Evolutionary conservation across 768 basidiomycete species (phyloP).

Genomic region (Tephrocybe sp.): DNA sequence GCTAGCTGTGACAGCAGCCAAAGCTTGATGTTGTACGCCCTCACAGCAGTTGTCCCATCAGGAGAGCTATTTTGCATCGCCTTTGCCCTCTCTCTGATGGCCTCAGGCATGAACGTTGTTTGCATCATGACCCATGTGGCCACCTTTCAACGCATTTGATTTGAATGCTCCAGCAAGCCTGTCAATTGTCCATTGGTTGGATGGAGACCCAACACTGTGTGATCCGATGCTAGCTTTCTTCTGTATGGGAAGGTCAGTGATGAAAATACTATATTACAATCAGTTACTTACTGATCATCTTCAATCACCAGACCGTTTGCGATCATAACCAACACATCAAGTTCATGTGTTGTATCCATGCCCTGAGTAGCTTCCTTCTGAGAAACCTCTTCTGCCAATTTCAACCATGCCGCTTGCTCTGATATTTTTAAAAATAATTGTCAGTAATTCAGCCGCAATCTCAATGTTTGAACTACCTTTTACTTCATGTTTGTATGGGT

Average conservation of each 20-base stretch:
- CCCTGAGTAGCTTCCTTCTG: background rate
- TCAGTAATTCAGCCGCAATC: no score
- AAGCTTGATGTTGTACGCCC: background rate
- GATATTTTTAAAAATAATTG: no score
- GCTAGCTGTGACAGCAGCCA: background rate
- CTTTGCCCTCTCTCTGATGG: background rate
- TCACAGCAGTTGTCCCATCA: background rate
- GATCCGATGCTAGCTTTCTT: background rate
- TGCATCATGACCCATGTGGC: background rate
- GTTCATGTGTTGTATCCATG: background rate
- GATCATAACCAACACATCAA: no score
- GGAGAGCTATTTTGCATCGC: background rate
- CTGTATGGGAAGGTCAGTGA: background rate
- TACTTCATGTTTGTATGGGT: no score
- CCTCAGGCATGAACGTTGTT: background rate
- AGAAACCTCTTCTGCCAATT: background rate
- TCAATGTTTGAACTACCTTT: no score
- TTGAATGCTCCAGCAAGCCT: background rate
- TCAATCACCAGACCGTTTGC: background rate
- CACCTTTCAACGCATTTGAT: background rate
- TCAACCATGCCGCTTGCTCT: background rate
- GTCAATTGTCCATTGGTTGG: background rate
- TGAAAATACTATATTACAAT: no score
- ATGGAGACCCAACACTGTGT: background rate
- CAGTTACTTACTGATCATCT: background rate